These are phyloP conservation scores for Paralagenidium karlingii DNA, from an alignment of 352 stramenopile genomes.

Conservation along the genomic window DNA sequence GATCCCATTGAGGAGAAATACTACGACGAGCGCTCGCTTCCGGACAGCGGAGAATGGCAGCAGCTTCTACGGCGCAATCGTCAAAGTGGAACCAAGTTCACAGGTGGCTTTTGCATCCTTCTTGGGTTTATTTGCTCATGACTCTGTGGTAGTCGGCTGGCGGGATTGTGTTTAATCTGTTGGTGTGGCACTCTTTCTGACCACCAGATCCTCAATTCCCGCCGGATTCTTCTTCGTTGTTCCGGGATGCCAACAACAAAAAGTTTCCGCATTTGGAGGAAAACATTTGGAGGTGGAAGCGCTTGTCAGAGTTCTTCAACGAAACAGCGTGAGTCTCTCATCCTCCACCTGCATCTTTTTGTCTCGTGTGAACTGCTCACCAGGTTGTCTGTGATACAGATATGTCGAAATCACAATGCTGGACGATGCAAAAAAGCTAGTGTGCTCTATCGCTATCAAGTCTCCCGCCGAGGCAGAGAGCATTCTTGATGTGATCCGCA, in stretches of 20 bases:
- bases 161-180: too few relatives aligned
- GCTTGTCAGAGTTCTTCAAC: slow-evolving; percentile 75
- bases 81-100: slow-evolving; percentile 61
- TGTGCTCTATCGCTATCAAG: slow-evolving; percentile 79
- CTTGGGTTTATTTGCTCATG: background rate
- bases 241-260: slow-evolving; percentile 42
- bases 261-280: slow-evolving; percentile 62
- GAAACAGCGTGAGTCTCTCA: slow-evolving; percentile 67
- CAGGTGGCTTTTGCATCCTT: slow-evolving; percentile 18
- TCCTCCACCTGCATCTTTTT: background rate
- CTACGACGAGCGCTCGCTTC: slow-evolving; percentile 49
- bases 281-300: slow-evolving; percentile 78
- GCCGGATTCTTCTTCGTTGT: slow-evolving; percentile 51
- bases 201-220: slow-evolving; percentile 67
- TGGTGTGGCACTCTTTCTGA: too few relatives aligned
- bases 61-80: slow-evolving; percentile 62
- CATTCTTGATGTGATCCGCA: slow-evolving; percentile 46
- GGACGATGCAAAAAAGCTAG: slow-evolving; percentile 67
- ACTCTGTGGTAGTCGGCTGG: background rate
- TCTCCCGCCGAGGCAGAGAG: slow-evolving; percentile 54
- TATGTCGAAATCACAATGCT: slow-evolving; percentile 76
- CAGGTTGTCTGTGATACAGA: slow-evolving; percentile 3
- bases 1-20: slow-evolving; percentile 47
- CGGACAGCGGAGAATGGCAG: slow-evolving; percentile 59
- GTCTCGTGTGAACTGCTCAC: background rate